Evolutionary conservation across 768 basidiomycete genomes (phyloP).

Genomic region (Russula dissimulans): DNA sequence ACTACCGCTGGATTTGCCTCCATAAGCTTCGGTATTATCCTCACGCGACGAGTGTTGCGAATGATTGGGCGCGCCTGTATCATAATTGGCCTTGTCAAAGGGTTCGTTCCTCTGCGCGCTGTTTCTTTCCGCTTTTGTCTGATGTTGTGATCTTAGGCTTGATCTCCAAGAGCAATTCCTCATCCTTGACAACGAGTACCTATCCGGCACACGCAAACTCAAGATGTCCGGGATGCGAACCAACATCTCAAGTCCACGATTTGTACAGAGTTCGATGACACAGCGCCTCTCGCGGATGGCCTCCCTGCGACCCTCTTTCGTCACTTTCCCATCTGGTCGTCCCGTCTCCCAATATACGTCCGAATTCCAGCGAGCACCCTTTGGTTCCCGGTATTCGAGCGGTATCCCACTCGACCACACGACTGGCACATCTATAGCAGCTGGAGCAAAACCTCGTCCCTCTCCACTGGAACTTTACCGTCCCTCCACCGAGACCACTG

Average conservation of each 20-base stretch:
- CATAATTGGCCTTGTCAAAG: conserved; percentile 55
- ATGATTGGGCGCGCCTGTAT: conserved; percentile 45
- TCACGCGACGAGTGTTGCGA: conserved; percentile 52
- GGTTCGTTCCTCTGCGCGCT: conserved; percentile 36
- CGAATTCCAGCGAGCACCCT: neutral
- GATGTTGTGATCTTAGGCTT: conserved; percentile 3
- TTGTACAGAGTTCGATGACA: conserved; percentile 8
- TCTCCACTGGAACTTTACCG: neutral
- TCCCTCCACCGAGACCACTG: neutral
- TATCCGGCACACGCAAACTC: conserved; percentile 16
- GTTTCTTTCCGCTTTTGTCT: neutral
- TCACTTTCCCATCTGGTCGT: neutral
- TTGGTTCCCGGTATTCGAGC: neutral
- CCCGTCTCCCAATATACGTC: neutral
- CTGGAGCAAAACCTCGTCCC: neutral
- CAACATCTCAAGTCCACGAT: conserved; percentile 13
- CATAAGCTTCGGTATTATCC: conserved; percentile 40
- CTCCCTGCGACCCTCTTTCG: neutral
- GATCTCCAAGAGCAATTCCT: conserved; percentile 16
- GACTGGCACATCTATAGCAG: too few species aligned
- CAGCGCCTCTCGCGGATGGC: conserved; percentile 7
- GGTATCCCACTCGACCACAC: neutral
- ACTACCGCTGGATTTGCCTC: conserved; percentile 52
- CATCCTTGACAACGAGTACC: conserved; percentile 1
- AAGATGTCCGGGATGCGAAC: neutral